These are phyloP conservation scores for Tolypocladium inflatum DNA, from an alignment of 2,329 filamentous ascomycete species.

Conservation along the genomic window DNA sequence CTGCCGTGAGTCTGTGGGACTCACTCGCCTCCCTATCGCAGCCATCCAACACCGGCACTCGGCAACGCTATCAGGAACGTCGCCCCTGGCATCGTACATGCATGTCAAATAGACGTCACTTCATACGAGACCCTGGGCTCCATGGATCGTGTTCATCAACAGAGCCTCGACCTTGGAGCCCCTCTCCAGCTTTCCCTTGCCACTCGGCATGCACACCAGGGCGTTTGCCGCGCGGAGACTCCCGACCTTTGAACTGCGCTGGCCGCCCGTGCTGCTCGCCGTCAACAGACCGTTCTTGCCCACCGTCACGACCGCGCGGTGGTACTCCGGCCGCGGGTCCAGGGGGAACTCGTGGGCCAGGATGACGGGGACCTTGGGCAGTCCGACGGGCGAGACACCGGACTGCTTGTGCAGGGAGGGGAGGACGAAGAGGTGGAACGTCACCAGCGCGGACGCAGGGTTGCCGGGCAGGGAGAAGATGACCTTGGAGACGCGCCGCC, in stretches of 20 bases:
- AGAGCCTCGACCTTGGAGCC: slow-evolving; percentile 68
- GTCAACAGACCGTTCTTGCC: slow-evolving; percentile 57
- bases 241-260: slow-evolving; percentile 82
- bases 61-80: neutral
- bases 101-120: too few species aligned
- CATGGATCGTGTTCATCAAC: slow-evolving; percentile 53
- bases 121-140: neutral
- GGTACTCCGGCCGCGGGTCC: slow-evolving; percentile 82
- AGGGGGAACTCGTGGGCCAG: slow-evolving; percentile 64
- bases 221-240: slow-evolving; percentile 87
- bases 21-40: neutral
- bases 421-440: slow-evolving; percentile 88
- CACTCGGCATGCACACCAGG: slow-evolving; percentile 63
- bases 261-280: slow-evolving; percentile 77
- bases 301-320: slow-evolving; percentile 67
- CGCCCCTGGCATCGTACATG: neutral
- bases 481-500: slow-evolving; percentile 52
- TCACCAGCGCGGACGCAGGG: slow-evolving; percentile 85
- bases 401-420: slow-evolving; percentile 72
- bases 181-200: slow-evolving; percentile 54
- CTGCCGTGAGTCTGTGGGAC: neutral
- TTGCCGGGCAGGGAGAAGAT: slow-evolving; percentile 93
- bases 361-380: slow-evolving; percentile 62
- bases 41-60: neutral
- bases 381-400: slow-evolving; percentile 57